Evolutionary conservation across 129 eudicot genomes (phyloP), one percentile per base, ranked within the genome.

Genomic region (carrot (Daucus carota)): DNA sequence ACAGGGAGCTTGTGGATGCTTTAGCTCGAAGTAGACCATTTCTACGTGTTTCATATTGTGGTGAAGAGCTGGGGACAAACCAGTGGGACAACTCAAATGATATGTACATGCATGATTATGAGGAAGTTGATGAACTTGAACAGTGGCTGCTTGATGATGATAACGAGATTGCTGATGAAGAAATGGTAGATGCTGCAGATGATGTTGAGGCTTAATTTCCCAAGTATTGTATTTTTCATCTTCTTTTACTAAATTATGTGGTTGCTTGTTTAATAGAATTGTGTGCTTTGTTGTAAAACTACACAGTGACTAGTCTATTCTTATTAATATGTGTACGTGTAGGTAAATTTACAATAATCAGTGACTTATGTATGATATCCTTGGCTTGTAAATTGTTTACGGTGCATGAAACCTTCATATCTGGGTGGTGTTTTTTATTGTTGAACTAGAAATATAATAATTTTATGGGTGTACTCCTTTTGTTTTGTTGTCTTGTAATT

Each of bases 41-140:
- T 70, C 32, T 94, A 77, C 92, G 86, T 40, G 88, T 94, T 72
- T 85, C 83, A 44, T 81, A 77, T 63, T 87, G 90, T 38, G 97
- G 99, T 20, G 99, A 91, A 77, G 99, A 94, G 79, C 84, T 94
- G 29, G 97, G 99, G 67, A 82, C 92, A 2, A 84, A 84, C 63
- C 92, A 89, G 32, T 91, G 99, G 97, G 99, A 91, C 76, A 88
- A 89, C 76, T 76, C 84, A 70, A 92, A 89, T 65, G 89, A 83
- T 74, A 54, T 82, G 43, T 90, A 88, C 75, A 81, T 84, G 90
- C 96, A 89, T 75, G 98, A 88, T 72, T 82, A 85, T 42, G 94
- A 91, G 80, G 99, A 89, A 72, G 83, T 89, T 77, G 96, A 94
- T 85, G 97, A 91, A 63, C 92, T 94, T 22, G 99, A 91, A 50